Conservation (phyloP, 495 filamentous ascomycete genomes). For the Neurospora intermedia region DNA sequence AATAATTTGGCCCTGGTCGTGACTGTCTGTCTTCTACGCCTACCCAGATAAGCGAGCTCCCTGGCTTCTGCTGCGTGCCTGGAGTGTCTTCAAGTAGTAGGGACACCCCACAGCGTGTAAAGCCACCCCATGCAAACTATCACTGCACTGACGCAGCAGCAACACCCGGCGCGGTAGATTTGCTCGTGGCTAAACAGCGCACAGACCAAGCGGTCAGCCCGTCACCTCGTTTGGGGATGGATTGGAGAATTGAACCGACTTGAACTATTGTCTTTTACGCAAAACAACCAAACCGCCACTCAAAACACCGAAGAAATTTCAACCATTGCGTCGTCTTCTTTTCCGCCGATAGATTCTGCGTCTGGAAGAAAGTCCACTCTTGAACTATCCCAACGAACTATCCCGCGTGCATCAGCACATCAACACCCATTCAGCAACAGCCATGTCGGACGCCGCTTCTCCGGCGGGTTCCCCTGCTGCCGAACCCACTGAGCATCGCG, state of each 20-base stretch:
- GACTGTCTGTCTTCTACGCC: background rate
- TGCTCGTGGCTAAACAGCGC: background rate
- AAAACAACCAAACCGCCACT: background rate
- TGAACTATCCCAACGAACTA: background rate
- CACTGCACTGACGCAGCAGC: background rate
- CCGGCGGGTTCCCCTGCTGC: slow-evolving; percentile 16
- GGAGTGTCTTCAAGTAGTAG: background rate
- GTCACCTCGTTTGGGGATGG: background rate
- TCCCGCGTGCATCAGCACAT: background rate
- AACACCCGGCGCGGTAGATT: background rate
- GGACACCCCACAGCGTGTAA: background rate
- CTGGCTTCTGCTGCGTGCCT: background rate
- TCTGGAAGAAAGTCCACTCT: background rate
- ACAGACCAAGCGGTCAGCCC: background rate
- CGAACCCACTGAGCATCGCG: slow-evolving; percentile 7
- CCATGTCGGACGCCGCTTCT: slow-evolving; percentile 37
- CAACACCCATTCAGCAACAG: background rate
- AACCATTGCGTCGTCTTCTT: background rate
- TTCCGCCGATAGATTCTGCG: background rate
- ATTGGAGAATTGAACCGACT: background rate
- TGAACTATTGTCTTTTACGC: background rate
- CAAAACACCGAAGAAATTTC: background rate
- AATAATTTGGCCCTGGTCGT: background rate
- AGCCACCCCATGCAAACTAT: background rate
- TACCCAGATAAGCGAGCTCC: background rate